Evolutionary conservation across 495 filamentous ascomycete genomes (phyloP), one percentile per base, ranked within the genome.

Genomic region (Neurospora tetrasperma): DNA sequence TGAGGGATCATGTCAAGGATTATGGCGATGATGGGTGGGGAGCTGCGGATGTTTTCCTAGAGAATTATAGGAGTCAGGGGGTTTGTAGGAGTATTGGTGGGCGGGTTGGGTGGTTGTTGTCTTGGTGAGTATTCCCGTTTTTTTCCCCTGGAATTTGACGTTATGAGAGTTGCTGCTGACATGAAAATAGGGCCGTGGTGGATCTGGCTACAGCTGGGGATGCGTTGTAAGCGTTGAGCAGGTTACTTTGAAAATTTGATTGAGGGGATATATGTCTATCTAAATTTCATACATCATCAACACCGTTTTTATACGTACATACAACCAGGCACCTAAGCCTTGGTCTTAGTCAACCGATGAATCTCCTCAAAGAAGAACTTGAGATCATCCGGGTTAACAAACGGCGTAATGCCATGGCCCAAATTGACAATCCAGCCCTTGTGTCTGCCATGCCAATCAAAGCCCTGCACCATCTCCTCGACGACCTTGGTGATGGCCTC

Each of bases 361-460:
- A 98, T 89, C 82, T 99, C 96, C 81, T 96, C 85, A 74, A 98
- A 96, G 86, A 90, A 99, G 84, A 95, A 96, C 78, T 87, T 93
- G 71, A 99, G 84, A 80, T 97, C 89, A 46, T 98, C 94, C 3
- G 96, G 96, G 74, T 97, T 90, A 38, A 98, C 96, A 72, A 93
- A 90, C 3, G 96, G 96, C 23, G 96, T 98, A 71, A 99, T 92
- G 75, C 94, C 96, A 82, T 99, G 96, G 11, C 96, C 94, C 88
- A 98, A 74, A 89, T 94, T 85, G 88, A 90, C 86, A 90, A 97
- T 80, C 94, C 96, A 81, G 85, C 91, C 80, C 72, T 84, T 82
- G 71, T 84, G 84, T 8, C 83, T 80, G 66, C 75, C 78, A n/a
- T 70, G 59, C 80, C 80, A 82, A 72, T 90, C 89, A 83, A 98